Percentiles rank a stretch among this genome's conserved stretches.
Conservation (phyloP, 75 land plant genomes). For the Pinus albicaulis region DNA sequence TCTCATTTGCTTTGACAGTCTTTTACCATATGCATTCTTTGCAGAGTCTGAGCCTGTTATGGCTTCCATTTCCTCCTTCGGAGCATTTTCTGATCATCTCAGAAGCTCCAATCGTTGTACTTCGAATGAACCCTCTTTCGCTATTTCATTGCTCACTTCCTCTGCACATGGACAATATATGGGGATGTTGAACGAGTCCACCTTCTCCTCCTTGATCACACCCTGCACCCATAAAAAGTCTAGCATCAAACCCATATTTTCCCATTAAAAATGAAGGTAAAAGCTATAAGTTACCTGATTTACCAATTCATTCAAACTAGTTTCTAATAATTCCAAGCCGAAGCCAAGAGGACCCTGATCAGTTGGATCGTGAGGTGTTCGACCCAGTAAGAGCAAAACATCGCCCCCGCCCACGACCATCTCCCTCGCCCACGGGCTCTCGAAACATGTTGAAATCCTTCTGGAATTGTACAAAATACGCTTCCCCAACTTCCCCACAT, state of each 20-base stretch:
- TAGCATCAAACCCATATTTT: not conserved
- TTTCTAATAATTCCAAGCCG: not conserved
- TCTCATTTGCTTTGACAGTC: conserved; percentile 17
- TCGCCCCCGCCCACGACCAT: conserved; percentile 21
- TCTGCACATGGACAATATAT: conserved; percentile 16
- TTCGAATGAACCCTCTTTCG: conserved; percentile 17
- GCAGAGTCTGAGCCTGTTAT: conserved; percentile 16
- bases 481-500: conserved; percentile 8
- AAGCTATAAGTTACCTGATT: conserved; percentile 17
- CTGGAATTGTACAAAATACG: conserved; percentile 28
- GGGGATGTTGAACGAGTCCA: conserved; percentile 31
- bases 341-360: not conserved
- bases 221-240: conserved; percentile 8
- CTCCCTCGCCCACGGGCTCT: conserved; percentile 21
- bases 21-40: too few species aligned
- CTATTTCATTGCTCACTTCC: conserved; percentile 12
- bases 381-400: conserved; percentile 20
- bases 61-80: conserved; percentile 9
- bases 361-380: conserved; percentile 12
- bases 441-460: conserved; percentile 25
- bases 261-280: not conserved
- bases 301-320: conserved; percentile 21
- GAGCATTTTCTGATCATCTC: not conserved
- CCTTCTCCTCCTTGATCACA: conserved; percentile 17
- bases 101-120: not conserved